Conservation (phyloP, 768 basidiomycete genomes). For the Boletus edulis region DNA sequence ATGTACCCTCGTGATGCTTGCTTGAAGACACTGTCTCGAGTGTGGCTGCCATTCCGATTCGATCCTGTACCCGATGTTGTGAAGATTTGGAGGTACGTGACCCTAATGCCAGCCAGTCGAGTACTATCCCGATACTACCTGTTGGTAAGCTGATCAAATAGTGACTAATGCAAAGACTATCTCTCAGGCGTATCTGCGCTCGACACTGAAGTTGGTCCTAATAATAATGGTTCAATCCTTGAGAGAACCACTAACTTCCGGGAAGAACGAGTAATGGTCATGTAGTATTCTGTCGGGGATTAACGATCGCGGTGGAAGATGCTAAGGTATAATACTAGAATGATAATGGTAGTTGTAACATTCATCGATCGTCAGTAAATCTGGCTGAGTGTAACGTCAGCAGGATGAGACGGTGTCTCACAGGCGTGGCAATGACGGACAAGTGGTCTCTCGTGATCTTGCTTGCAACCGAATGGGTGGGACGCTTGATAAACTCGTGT, state of each 20-base stretch:
- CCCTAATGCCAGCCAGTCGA: too few relatives aligned
- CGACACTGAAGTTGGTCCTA: neutral
- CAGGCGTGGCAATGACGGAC: neutral
- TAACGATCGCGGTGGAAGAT: neutral
- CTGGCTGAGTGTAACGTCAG: neutral
- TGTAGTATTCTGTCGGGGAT: too few relatives aligned
- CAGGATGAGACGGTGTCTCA: neutral
- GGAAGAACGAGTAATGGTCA: too few relatives aligned
- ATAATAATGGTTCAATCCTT: neutral
- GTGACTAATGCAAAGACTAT: too few relatives aligned
- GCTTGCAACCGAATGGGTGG: neutral
- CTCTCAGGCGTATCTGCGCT: neutral
- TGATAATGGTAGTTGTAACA: neutral
- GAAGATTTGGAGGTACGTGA: too few relatives aligned
- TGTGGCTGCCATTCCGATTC: slow-evolving; percentile 15
- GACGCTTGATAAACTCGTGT: neutral
- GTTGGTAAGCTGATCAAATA: too few relatives aligned
- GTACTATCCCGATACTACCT: too few relatives aligned
- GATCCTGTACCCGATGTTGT: neutral
- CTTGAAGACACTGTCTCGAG: slow-evolving; percentile 74
- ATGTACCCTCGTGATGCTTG: slow-evolving; percentile 75
- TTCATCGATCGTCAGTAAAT: neutral
- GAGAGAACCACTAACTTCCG: too few relatives aligned
- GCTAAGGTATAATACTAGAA: slow-evolving; percentile 8
- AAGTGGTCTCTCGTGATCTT: neutral